Evolutionary conservation across 202 grass and related monocot genomes (phyloP), one percentile per base, ranked within the genome.

Genomic region (Saccharum hybrid): DNA sequence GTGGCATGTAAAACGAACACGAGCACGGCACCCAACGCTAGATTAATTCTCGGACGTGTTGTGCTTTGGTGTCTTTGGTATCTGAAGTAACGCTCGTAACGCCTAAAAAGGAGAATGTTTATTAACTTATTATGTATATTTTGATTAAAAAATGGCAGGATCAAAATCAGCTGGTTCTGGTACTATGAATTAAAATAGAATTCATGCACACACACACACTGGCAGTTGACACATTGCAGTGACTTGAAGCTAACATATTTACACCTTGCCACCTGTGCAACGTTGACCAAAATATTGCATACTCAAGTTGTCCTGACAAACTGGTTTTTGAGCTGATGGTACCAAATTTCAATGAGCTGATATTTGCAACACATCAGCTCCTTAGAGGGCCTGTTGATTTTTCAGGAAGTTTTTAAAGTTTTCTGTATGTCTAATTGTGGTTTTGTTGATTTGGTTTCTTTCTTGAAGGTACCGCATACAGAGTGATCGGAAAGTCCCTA

Each of bases 391-490:
- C 67, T 77, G 7, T 51, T 61, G 6, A 30, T 78, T 68, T 84
- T 79, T 37, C 14, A 72, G 22, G 56, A 30, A 30, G 66, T 81
- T 49, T 49, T 69, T 23, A 61, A 60, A 89, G 21, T 31, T 65
- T 81, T 81, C 0, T 7, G 0, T 64, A n/a, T 89, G 75, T 83
- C 39, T 52, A 75, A 64, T 48, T 68, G 18, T 84, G 31, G 42
- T 71, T 87, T 61, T 72, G 46, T 80, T 87, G 28, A 81, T 87
- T 81, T 87, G 38, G 70, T 49, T 71, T 80, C 26, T 81, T 80
- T 28, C 81, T 81, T 84, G 80, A 89, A 99, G 97, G 97, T 96
- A 92, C 63, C 93, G 93, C 85, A 92, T 96, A 87, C 91, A 94
- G 82, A 90, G 93, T 52, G 97, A 99, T 63, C 84, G 82, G 30